phyloP scores from a whole-genome alignment of 176 grass and related monocot genomes.

The Musa itinerans region DNA sequence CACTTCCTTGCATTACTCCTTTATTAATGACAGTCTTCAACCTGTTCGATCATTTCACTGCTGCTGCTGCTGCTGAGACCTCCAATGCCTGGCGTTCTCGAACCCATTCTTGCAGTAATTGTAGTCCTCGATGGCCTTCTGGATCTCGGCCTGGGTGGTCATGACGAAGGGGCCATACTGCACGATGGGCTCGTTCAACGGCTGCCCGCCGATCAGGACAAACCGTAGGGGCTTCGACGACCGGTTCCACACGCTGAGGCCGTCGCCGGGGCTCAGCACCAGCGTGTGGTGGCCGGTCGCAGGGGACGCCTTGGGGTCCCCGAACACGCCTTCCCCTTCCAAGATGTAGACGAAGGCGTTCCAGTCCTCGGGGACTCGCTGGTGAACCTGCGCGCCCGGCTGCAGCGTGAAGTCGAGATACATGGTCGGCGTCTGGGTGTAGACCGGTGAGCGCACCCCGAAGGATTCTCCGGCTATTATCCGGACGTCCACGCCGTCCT shows the following conservation, averaged over 20 bases:
- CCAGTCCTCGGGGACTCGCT: conserved; percentile 58
- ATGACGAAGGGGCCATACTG: conserved; percentile 78
- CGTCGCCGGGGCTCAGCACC: conserved; percentile 51
- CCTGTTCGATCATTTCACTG: background rate
- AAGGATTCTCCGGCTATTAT: conserved; percentile 89
- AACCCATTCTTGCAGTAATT: conserved; percentile 57
- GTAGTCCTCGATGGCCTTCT: conserved; percentile 70
- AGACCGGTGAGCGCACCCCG: conserved; percentile 68
- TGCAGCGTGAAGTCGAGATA: conserved; percentile 80
- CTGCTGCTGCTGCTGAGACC: background rate
- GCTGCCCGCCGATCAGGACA: conserved; percentile 52
- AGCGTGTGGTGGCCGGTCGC: conserved; percentile 44
- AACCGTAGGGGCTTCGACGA: conserved; percentile 41
- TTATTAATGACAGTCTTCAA: no score
- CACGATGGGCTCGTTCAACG: conserved; percentile 50
- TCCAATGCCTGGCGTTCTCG: conserved; percentile 34
- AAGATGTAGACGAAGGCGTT: conserved; percentile 83
- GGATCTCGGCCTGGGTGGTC: conserved; percentile 65
- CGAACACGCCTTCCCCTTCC: conserved; percentile 72
- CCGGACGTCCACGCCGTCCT: conserved; percentile 48
- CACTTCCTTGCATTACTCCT: no score
- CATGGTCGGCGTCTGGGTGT: conserved; percentile 66
- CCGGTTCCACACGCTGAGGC: conserved; percentile 68
- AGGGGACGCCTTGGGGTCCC: background rate
- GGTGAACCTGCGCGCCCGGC: conserved; percentile 45